Evolutionary conservation across 2,329 filamentous ascomycete genomes (phyloP).

Genomic region (Fusarium keratoplasticum): DNA sequence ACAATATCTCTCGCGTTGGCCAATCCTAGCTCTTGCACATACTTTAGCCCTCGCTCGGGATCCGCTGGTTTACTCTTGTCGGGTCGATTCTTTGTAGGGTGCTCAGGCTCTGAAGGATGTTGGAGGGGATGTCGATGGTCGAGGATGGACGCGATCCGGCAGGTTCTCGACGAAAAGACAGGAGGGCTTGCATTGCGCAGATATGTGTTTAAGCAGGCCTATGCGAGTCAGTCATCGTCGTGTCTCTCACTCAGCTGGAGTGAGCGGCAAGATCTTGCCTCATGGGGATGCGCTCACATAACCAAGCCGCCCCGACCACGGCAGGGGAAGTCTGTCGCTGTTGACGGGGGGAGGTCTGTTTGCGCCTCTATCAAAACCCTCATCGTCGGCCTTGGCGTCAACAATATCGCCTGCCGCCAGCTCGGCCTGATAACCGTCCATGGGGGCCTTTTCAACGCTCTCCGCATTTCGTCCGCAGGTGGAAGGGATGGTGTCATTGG

Average conservation of each 20-base stretch:
- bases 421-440: conserved; percentile 40
- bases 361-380: conserved; percentile 51
- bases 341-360: conserved; percentile 80
- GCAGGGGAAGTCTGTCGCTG: conserved; percentile 84
- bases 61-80: conserved; percentile 78
- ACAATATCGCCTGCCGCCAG: conserved; percentile 34
- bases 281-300: conserved; percentile 71
- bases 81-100: conserved; percentile 86
- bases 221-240: conserved; percentile 12
- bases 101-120: conserved; percentile 80
- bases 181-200: conserved; percentile 83
- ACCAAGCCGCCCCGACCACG: conserved; percentile 89
- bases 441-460: conserved; percentile 30
- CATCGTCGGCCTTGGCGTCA: conserved; percentile 35
- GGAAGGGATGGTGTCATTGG: conserved; percentile 4
- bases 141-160: conserved; percentile 88
- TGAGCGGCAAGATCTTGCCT: conserved; percentile 23
- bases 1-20: conserved; percentile 85
- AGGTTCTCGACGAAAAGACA: conserved; percentile 91
- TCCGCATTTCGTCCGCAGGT: conserved; percentile 13
- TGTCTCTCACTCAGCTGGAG: background rate
- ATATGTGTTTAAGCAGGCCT: conserved; percentile 94
- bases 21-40: conserved; percentile 81
- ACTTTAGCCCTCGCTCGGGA: conserved; percentile 73
- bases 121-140: conserved; percentile 87